These are phyloP conservation scores for Phytophthora cajani DNA, from an alignment of 352 stramenopile genomes.

Conservation along the genomic window DNA sequence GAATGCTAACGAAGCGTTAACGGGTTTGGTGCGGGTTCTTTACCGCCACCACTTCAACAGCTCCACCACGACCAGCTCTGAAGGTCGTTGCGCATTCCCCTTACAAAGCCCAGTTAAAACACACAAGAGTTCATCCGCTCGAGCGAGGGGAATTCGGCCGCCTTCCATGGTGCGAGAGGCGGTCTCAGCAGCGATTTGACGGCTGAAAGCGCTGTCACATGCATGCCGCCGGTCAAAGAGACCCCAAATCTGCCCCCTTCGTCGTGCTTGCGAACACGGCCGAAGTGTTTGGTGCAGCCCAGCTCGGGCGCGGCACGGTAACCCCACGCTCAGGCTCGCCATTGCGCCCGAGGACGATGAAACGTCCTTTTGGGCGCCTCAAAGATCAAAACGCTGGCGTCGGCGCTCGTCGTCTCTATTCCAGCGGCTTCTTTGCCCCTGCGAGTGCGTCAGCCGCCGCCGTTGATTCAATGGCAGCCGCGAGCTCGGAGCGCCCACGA, in stretches of 20 bases:
- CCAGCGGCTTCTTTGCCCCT: constrained; percentile 30
- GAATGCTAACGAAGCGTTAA: not conserved
- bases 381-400: constrained; percentile 12
- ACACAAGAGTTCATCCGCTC: not conserved
- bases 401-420: constrained; percentile 25
- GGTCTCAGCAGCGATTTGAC: constrained; percentile 8
- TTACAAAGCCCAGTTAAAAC: not conserved
- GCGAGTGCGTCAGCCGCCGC: not conserved
- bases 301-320: not conserved
- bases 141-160: constrained; percentile 16
- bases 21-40: not conserved
- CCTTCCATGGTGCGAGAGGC: constrained; percentile 20
- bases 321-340: not conserved
- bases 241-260: not conserved
- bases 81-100: not conserved
- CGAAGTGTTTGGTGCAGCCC: constrained; percentile 8
- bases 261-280: constrained; percentile 11
- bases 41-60: constrained; percentile 1
- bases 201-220: constrained; percentile 8
- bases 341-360: constrained; percentile 4
- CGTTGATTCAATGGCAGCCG: not conserved
- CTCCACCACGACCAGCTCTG: not conserved
- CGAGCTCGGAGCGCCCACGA: not conserved
- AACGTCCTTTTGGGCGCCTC: constrained; percentile 1
- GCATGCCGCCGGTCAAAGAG: not conserved